These are phyloP conservation scores for Suillus placidus DNA, from an alignment of 768 basidiomycete genomes.

Conservation along the genomic window DNA sequence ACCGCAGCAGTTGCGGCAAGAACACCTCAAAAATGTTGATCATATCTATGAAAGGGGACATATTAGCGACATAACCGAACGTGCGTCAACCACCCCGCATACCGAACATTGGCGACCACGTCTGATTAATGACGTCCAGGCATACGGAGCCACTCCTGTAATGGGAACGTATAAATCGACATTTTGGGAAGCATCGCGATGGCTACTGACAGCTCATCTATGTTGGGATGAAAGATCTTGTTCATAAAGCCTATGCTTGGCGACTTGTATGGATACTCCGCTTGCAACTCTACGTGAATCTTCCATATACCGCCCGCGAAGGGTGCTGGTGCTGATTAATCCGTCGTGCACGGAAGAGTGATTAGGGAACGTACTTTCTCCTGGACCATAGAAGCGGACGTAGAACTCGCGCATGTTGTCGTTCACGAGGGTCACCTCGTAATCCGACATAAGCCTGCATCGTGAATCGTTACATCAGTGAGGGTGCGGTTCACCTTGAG, in stretches of 20 bases:
- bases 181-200: conserved; percentile 11
- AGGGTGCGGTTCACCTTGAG: background rate
- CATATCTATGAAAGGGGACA: conserved; percentile 66
- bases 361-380: conserved; percentile 72
- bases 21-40: conserved; percentile 99
- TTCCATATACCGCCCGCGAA: conserved; percentile 99
- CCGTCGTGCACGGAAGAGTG: conserved; percentile 9
- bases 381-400: conserved; percentile 91
- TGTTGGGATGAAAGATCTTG: conserved; percentile 99
- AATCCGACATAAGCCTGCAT: conserved; percentile 94
- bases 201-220: conserved; percentile 90
- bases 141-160: conserved; percentile 95
- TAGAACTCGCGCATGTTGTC: conserved; percentile 99
- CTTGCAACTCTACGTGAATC: conserved; percentile 98
- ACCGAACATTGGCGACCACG: conserved; percentile 99
- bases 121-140: conserved; percentile 98
- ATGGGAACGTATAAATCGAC: conserved; percentile 14
- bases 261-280: conserved; percentile 98
- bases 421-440: conserved; percentile 95
- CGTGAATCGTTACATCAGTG: conserved; percentile 15
- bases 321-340: conserved; percentile 61
- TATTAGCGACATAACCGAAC: conserved; percentile 3
- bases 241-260: conserved; percentile 99
- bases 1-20: conserved; percentile 93
- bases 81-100: conserved; percentile 33